Conservation (phyloP, 257 asterid species). For the Asclepias syriaca region DNA sequence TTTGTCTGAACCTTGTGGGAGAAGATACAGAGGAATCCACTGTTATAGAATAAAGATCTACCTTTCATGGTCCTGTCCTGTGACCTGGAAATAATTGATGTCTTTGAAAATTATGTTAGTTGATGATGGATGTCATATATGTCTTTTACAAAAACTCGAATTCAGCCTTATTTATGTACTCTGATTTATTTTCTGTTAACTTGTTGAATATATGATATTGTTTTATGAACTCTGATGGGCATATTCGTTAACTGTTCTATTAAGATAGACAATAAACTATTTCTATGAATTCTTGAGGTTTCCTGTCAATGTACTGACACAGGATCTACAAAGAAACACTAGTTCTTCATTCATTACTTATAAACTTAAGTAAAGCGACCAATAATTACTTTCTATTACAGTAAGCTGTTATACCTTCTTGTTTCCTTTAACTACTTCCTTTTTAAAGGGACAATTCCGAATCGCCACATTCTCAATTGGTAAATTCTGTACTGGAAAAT, state of each 20-base stretch:
- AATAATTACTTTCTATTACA: not conserved
- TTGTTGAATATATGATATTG: not conserved
- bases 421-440: constrained; percentile 26
- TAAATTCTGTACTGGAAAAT: constrained; percentile 52
- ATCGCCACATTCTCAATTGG: constrained; percentile 50
- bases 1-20: not conserved
- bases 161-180: constrained; percentile 2
- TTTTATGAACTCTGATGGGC: not conserved
- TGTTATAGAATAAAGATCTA: not conserved
- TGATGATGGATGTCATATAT: not conserved
- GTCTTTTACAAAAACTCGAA: not conserved
- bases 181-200: not conserved
- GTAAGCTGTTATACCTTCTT: not conserved
- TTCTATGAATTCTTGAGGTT: not conserved
- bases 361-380: not conserved
- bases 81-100: not conserved
- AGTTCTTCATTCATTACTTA: not conserved
- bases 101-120: not conserved
- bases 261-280: not conserved
- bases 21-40: not conserved
- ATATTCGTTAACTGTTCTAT: not conserved
- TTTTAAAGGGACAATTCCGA: constrained; percentile 50
- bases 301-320: not conserved
- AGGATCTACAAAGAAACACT: not conserved
- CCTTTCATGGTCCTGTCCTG: not conserved